These are phyloP conservation scores for Babjeviella inositovora DNA, from an alignment of 805 yeast genomes.

Conservation along the genomic window DNA sequence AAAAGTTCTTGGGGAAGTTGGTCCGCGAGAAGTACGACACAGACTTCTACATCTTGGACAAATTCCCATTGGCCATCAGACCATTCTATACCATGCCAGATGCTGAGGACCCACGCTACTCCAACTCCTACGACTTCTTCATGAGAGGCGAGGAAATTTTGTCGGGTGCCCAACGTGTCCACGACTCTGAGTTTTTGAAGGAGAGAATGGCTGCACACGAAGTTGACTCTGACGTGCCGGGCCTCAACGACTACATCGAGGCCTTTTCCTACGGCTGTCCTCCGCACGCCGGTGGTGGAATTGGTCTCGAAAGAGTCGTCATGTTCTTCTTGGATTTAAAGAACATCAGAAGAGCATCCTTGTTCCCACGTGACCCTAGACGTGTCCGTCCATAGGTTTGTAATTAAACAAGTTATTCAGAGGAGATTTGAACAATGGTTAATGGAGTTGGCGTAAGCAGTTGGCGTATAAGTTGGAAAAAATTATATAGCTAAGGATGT, in stretches of 20 bases:
- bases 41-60: constrained; percentile 94
- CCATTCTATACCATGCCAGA: constrained; percentile 99
- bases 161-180: constrained; percentile 99
- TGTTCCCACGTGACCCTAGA: constrained; percentile 98
- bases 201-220: constrained; percentile 77
- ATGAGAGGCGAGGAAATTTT: constrained; percentile 99
- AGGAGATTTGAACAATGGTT: no score
- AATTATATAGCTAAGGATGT: no score
- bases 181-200: constrained; percentile 71
- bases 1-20: constrained; percentile 79
- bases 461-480: no score
- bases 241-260: constrained; percentile 80
- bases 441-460: no score
- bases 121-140: constrained; percentile 97
- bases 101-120: constrained; percentile 77
- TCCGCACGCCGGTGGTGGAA: constrained; percentile 99
- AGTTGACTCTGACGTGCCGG: constrained; percentile 66
- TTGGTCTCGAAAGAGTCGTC: constrained; percentile 95
- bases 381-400: constrained; percentile 83
- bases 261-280: constrained; percentile 93
- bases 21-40: constrained; percentile 92
- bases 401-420: no score
- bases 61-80: constrained; percentile 92
- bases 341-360: constrained; percentile 95
- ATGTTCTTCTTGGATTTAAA: constrained; percentile 96